Conservation (phyloP, 106 monocot genomes). For the Alisma plantagoaquatica region DNA sequence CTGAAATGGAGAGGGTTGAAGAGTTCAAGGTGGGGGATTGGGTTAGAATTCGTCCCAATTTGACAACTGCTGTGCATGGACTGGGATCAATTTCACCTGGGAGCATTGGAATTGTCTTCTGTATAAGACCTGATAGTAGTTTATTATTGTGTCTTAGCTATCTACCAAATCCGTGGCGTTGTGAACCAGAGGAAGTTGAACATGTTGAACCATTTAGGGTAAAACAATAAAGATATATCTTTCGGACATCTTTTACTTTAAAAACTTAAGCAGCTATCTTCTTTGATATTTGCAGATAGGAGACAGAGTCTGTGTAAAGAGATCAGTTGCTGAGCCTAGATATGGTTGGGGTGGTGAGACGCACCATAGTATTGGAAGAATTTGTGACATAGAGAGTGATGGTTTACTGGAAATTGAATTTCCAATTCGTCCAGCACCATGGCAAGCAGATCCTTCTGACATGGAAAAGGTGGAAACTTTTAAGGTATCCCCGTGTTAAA, state of each 20-base stretch:
- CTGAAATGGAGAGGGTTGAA: conserved; percentile 99
- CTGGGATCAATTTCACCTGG: conserved; percentile 86
- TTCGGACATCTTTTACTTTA: background rate
- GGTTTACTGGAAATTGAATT: conserved; percentile 80
- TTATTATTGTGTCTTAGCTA: conserved; percentile 85
- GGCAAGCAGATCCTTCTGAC: conserved; percentile 99
- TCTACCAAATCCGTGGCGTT: conserved; percentile 82
- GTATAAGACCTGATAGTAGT: conserved; percentile 93
- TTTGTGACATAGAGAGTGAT: conserved; percentile 84
- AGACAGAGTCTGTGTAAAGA: conserved; percentile 92
- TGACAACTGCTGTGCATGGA: conserved; percentile 87
- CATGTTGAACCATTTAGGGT: conserved; percentile 95
- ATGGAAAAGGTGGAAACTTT: conserved; percentile 96
- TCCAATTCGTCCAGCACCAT: conserved; percentile 54
- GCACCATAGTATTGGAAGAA: conserved; percentile 96
- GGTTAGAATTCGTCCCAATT: conserved; percentile 76
- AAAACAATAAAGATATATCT: conserved; percentile 2
- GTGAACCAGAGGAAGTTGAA: conserved; percentile 99
- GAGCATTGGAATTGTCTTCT: conserved; percentile 83
- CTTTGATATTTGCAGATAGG: conserved; percentile 51
- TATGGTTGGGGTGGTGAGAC: conserved; percentile 99
- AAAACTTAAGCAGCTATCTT: background rate
- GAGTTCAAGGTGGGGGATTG: conserved; percentile 98
- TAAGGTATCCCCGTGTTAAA: conserved; percentile 52
- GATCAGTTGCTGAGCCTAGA: conserved; percentile 96